phyloP scores from a whole-genome alignment of 371 early-diverging fungal genomes.

The Mucor racemosus region DNA sequence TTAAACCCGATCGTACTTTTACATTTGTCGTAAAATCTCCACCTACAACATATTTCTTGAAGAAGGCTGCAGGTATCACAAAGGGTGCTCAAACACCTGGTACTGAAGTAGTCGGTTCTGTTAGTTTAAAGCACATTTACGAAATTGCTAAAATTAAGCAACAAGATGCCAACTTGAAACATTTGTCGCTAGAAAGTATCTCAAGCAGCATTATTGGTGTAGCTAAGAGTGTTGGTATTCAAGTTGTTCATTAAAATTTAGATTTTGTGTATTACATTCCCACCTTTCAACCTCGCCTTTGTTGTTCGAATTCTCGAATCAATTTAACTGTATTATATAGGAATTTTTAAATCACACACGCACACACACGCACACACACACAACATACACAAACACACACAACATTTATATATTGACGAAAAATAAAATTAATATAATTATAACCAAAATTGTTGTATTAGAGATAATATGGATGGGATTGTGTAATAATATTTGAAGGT shows the following conservation, averaged over 20 bases:
- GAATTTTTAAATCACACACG: neutral
- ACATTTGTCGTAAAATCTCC: slow-evolving; percentile 90
- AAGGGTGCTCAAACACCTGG: slow-evolving; percentile 87
- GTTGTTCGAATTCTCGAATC: too few species aligned
- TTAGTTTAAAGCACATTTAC: slow-evolving; percentile 92
- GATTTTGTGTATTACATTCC: too few species aligned
- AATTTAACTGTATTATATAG: neutral
- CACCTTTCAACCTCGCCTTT: too few species aligned
- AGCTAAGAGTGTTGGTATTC: slow-evolving; percentile 86
- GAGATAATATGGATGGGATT: neutral
- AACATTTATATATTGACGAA: neutral
- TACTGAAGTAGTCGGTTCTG: slow-evolving; percentile 74
- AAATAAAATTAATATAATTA: neutral
- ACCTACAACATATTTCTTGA: slow-evolving; percentile 88
- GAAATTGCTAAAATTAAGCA: slow-evolving; percentile 94
- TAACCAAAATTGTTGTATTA: neutral
- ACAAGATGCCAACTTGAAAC: slow-evolving; percentile 79
- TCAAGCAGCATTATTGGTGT: slow-evolving; percentile 80
- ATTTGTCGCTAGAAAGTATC: slow-evolving; percentile 73
- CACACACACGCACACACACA: neutral
- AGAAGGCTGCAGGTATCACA: slow-evolving; percentile 89
- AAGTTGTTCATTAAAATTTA: slow-evolving; percentile 68
- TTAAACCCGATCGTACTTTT: slow-evolving; percentile 92
- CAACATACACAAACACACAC: neutral
- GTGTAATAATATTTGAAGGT: neutral